Base-by-base conservation (phyloP, 1,284 basidiomycete species). In the Trametes sp. region DNA sequence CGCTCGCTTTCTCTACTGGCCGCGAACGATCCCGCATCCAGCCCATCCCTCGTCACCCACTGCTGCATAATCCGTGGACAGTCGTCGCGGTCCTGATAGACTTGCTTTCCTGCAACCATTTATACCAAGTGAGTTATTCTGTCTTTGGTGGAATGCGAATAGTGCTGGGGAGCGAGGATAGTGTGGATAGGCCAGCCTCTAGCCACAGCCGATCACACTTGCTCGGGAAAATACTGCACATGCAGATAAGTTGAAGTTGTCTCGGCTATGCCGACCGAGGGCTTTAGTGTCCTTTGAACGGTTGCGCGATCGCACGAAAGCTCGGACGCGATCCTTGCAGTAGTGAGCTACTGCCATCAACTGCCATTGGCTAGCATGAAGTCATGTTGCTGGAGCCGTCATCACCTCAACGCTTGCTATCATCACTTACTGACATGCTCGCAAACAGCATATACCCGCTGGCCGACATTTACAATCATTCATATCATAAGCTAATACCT, bases 361-460 rank as follows among this genome's bases (percentile, higher is more conserved):
- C 31, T 11, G n/a, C 38, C 16, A 41, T 41, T 4, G 19, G 4
- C 38, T 3, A 4, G 38, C 16, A 16, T 6, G 14, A 41, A 36
- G 14, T 41, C 8, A 14, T 14, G 16, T 41, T n/a, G 19, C 4
- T n/a, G 3, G 16, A 16, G 11, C 6, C 38, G 14, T 41, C 38
- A 24, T 26, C 24, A 13, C 23, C 26, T 8, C 7, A 11, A 4
- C 16, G 2, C 13, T 7, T 16, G 45, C 5, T 11, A 14, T 11
- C 24, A 28, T 16, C 24, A 4, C 13, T 24, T 16, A 26, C 28
- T 44, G 26, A 54, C 38, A 6, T 21, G 11, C 6, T 38, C 1
- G 33, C 33, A 16, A 8, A 24, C 55, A 63, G 64, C 46, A 58
- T 64, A 65, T 62, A 65, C 63, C 61, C 61, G 36, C 44, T 58